These are phyloP conservation scores for Colletotrichum sp. DNA, from an alignment of 2,329 filamentous ascomycete genomes.

Conservation along the genomic window DNA sequence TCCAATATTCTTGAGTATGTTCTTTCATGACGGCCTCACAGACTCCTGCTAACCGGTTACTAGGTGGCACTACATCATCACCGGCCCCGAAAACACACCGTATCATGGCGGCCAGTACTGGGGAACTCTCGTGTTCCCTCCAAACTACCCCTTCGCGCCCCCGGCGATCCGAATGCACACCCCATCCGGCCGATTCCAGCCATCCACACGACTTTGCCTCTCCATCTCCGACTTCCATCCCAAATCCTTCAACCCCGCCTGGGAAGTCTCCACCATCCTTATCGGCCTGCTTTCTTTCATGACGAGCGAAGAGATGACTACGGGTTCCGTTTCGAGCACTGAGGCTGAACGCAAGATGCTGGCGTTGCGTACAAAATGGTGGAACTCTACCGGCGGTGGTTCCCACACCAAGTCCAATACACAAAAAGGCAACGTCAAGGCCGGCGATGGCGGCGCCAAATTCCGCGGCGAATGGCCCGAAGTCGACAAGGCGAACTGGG, in stretches of 20 bases:
- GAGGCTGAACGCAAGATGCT: conserved; percentile 79
- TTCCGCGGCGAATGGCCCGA: conserved; percentile 92
- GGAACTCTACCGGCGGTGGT: conserved; percentile 94
- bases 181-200: conserved; percentile 92
- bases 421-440: conserved; percentile 81
- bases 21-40: neutral
- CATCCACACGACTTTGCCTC: conserved; percentile 88
- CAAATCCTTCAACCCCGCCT: conserved; percentile 96
- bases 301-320: conserved; percentile 99
- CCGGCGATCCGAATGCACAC: conserved; percentile 99
- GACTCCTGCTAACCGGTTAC: conserved; percentile 4
- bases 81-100: conserved; percentile 90
- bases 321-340: conserved; percentile 81
- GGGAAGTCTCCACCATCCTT: conserved; percentile 96
- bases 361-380: conserved; percentile 84
- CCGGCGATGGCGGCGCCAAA: conserved; percentile 89
- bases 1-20: conserved; percentile 86
- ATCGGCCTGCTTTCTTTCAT: conserved; percentile 96
- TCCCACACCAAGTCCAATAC: conserved; percentile 63
- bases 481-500: conserved; percentile 86
- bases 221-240: conserved; percentile 98
- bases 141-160: conserved; percentile 96
- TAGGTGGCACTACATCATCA: conserved; percentile 95
- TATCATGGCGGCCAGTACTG: conserved; percentile 97
- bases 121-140: conserved; percentile 94